Percentiles rank a stretch among this genome's conserved stretches.
Evolutionary conservation across 352 stramenopile species (phyloP).

Genomic region (Globisporangium recalcitrans): DNA sequence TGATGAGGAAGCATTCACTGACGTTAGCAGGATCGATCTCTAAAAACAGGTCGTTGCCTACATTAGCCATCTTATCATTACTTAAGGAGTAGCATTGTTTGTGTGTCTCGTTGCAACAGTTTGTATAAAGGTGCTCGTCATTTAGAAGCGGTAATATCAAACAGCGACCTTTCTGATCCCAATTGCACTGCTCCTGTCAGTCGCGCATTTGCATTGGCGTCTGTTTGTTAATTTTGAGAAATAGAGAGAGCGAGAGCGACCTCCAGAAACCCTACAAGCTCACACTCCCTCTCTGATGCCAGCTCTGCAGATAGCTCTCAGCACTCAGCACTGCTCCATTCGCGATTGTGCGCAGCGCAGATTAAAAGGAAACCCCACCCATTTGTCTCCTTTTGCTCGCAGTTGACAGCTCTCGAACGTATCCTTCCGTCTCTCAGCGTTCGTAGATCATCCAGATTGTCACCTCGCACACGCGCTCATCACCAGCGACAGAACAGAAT

Average conservation of each 20-base stretch:
- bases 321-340: neutral
- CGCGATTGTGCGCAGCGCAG: slow-evolving; percentile 2
- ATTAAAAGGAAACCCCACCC: neutral
- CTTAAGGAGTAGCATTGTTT: neutral
- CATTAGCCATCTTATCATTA: neutral
- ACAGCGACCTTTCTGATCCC: neutral
- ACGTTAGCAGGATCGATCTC: neutral
- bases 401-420: neutral
- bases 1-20: neutral
- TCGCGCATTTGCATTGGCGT: neutral
- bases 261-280: neutral
- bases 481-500: neutral
- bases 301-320: neutral
- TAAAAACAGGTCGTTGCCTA: neutral
- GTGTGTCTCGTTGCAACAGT: neutral
- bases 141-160: too few relatives aligned
- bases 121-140: too few relatives aligned
- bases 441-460: neutral
- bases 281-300: neutral
- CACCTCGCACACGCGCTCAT: neutral
- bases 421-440: neutral
- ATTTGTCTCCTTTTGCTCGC: neutral
- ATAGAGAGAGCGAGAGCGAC: neutral
- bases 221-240: neutral
- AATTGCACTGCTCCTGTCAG: neutral